Evolutionary conservation across 2,329 filamentous ascomycete genomes (phyloP).

Genomic region (Exophiala calicioides): DNA sequence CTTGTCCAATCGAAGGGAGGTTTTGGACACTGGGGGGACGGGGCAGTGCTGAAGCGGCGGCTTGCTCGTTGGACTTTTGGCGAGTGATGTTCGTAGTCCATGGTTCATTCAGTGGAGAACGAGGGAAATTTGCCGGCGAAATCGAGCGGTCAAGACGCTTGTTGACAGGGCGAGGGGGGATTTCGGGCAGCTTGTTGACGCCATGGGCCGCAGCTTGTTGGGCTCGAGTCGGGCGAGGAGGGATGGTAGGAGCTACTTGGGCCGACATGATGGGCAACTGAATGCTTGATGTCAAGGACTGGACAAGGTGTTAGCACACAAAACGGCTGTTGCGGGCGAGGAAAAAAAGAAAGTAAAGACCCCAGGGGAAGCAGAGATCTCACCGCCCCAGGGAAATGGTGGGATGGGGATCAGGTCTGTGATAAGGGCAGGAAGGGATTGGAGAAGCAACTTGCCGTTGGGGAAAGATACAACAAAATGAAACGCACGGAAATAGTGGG

Average conservation of each 20-base stretch:
- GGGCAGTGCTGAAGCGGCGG: slow-evolving; percentile 42
- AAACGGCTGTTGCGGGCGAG: too few species aligned
- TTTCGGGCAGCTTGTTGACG: slow-evolving; percentile 62
- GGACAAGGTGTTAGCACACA: slow-evolving; percentile 6
- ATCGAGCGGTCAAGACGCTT: slow-evolving; percentile 70
- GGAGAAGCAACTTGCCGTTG: slow-evolving; percentile 21
- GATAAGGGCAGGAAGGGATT: slow-evolving; percentile 10
- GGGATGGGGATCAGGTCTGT: slow-evolving; percentile 8
- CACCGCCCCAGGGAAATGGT: slow-evolving; percentile 11
- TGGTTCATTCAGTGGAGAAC: slow-evolving; percentile 78
- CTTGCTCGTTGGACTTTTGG: slow-evolving; percentile 37
- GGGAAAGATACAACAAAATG: slow-evolving; percentile 15
- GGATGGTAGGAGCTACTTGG: slow-evolving; percentile 57
- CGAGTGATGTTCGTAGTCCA: slow-evolving; percentile 43
- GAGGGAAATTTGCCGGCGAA: slow-evolving; percentile 78
- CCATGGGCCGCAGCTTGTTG: slow-evolving; percentile 47
- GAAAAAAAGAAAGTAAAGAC: slow-evolving; percentile 7
- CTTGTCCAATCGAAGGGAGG: slow-evolving; percentile 83
- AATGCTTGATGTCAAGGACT: slow-evolving; percentile 30
- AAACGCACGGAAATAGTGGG: slow-evolving; percentile 2
- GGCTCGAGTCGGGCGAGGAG: slow-evolving; percentile 62
- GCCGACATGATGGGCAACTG: slow-evolving; percentile 40
- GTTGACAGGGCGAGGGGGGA: slow-evolving; percentile 73
- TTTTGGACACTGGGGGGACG: slow-evolving; percentile 72
- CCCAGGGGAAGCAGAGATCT: background rate